Percentiles rank a stretch among this genome's conserved stretches.
Conservation (phyloP, 208 protist genomes). For the Balamuthia mandrillaris region DNA sequence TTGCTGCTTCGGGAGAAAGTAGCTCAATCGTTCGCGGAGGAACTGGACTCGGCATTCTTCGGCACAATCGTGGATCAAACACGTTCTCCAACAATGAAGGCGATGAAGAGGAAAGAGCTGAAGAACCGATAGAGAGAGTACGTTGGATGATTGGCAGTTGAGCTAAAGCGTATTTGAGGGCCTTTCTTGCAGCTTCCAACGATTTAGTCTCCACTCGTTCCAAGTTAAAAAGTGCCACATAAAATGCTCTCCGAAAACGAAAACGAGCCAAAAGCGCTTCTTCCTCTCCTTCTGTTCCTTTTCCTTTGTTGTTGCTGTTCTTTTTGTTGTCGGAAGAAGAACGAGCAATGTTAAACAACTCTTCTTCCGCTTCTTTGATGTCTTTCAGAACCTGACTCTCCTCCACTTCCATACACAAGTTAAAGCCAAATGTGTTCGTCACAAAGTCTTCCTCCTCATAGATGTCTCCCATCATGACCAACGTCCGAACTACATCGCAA, state of each 20-base stretch:
- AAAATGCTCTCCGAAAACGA: no score
- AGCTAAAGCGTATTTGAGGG: neutral
- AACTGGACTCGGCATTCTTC: neutral
- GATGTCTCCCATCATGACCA: neutral
- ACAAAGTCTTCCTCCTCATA: slow-evolving; percentile 9
- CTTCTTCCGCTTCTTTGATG: neutral
- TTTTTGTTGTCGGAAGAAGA: neutral
- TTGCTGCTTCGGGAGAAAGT: neutral
- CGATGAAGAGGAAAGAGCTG: neutral
- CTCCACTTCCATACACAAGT: neutral
- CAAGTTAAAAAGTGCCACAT: no score
- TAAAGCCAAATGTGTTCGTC: neutral
- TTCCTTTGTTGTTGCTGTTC: neutral
- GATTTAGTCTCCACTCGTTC: no score
- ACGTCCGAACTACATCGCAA: neutral
- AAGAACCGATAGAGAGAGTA: neutral
- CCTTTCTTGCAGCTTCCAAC: neutral
- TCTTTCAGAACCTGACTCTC: neutral
- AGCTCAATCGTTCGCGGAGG: neutral
- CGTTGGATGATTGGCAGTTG: neutral
- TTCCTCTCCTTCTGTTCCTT: neutral
- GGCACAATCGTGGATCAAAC: slow-evolving; percentile 1
- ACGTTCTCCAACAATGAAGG: neutral
- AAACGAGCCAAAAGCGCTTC: no score
- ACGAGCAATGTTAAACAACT: neutral